Evolutionary conservation across 306 rosid species (phyloP).

Genomic region (Lathyrus oleraceus): DNA sequence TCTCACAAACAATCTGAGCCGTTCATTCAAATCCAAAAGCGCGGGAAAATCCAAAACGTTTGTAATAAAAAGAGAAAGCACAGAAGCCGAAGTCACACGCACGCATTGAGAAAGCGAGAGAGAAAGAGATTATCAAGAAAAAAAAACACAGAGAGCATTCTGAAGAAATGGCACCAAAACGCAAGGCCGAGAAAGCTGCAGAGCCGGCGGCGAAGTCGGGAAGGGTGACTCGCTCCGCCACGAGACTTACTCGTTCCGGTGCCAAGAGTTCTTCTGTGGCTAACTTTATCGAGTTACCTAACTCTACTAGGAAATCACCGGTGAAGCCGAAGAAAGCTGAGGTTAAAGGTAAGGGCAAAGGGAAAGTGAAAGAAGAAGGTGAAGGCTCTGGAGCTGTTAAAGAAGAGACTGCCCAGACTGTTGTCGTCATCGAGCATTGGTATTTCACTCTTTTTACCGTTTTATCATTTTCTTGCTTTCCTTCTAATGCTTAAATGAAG

Average conservation of each 20-base stretch:
- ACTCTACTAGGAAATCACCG: neutral
- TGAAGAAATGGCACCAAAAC: neutral
- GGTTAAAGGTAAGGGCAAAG: neutral
- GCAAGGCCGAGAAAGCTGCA: neutral
- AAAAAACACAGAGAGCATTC: neutral
- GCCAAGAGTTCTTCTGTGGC: neutral
- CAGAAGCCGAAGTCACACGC: neutral
- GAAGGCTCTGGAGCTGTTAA: neutral
- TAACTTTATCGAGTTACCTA: neutral
- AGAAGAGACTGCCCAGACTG: neutral
- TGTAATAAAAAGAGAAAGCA: neutral
- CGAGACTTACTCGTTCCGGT: neutral
- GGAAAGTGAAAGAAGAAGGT: neutral
- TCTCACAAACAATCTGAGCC: neutral
- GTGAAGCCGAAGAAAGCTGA: neutral
- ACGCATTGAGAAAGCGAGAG: neutral
- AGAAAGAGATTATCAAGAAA: neutral
- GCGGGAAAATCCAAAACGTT: constrained; percentile 1
- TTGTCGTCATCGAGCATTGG: constrained; percentile 46
- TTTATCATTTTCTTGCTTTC: neutral
- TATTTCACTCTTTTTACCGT: neutral
- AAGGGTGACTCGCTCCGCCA: neutral
- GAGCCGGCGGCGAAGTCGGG: neutral
- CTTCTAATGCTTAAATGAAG: neutral
- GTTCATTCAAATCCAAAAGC: neutral